Evolutionary conservation across 371 early-diverging fungal genomes (phyloP).

Genomic region (Mortierella sp.): DNA sequence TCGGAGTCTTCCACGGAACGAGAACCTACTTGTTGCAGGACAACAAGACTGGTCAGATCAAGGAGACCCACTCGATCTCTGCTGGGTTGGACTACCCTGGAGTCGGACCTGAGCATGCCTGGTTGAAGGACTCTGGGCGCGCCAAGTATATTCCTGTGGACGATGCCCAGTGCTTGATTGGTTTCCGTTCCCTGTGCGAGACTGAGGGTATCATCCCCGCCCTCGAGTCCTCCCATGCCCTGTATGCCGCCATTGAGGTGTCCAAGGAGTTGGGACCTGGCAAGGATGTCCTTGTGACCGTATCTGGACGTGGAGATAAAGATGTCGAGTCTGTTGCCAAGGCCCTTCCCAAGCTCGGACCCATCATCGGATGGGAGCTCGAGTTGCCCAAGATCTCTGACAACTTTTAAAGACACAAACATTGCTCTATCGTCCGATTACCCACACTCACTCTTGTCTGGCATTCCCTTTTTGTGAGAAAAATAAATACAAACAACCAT

Average conservation of each 20-base stretch:
- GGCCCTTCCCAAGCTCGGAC: slow-evolving; percentile 90
- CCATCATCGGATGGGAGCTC: slow-evolving; percentile 94
- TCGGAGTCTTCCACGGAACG: slow-evolving; percentile 97
- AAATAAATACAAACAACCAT: not conserved
- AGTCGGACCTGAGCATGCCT: slow-evolving; percentile 97
- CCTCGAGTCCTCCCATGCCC: slow-evolving; percentile 96
- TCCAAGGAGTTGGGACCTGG: slow-evolving; percentile 85
- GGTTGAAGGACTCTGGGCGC: slow-evolving; percentile 88
- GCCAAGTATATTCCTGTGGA: slow-evolving; percentile 90
- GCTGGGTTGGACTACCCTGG: slow-evolving; percentile 98
- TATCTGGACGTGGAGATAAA: slow-evolving; percentile 98
- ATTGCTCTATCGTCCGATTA: not conserved
- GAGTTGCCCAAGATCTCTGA: slow-evolving; percentile 66
- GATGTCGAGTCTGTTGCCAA: slow-evolving; percentile 96
- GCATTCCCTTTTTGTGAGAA: not conserved
- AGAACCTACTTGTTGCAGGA: slow-evolving; percentile 96
- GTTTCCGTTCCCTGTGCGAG: slow-evolving; percentile 89
- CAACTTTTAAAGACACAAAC: slow-evolving; percentile 27
- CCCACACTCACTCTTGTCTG: not conserved
- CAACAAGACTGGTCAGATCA: slow-evolving; percentile 89
- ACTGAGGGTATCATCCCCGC: slow-evolving; percentile 96
- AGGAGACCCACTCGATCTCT: slow-evolving; percentile 94
- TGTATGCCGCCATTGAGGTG: slow-evolving; percentile 83
- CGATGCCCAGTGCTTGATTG: slow-evolving; percentile 89
- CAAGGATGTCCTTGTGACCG: slow-evolving; percentile 89